Conservation (phyloP, 2,329 filamentous ascomycete genomes). For the Coleophoma eucalyptorum region DNA sequence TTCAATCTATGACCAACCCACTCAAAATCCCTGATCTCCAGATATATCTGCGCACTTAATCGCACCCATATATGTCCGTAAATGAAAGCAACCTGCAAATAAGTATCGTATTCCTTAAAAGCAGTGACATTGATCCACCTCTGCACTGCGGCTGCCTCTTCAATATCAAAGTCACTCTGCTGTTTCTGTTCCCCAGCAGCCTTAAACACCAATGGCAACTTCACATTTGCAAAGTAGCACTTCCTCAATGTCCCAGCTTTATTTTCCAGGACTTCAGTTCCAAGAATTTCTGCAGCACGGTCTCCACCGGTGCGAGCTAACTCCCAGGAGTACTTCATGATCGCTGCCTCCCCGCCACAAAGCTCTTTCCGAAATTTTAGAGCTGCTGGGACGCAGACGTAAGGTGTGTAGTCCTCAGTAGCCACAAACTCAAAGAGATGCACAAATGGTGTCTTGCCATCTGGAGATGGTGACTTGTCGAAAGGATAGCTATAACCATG, state of each 20-base stretch:
- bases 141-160: slow-evolving; percentile 54
- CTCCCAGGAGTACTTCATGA: slow-evolving; percentile 58
- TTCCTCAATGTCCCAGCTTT: slow-evolving; percentile 51
- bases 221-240: slow-evolving; percentile 71
- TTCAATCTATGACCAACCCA: slow-evolving; percentile 47
- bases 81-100: slow-evolving; percentile 55
- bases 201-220: slow-evolving; percentile 54
- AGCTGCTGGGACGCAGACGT: slow-evolving; percentile 68
- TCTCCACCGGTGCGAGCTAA: slow-evolving; percentile 63
- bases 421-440: slow-evolving; percentile 73
- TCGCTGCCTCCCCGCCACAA: slow-evolving; percentile 68
- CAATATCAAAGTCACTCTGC: slow-evolving; percentile 22
- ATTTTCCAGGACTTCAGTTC: slow-evolving; percentile 70
- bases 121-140: slow-evolving; percentile 34
- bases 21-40: slow-evolving; percentile 74
- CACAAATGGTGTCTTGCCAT: slow-evolving; percentile 51
- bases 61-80: slow-evolving; percentile 61
- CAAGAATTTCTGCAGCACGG: slow-evolving; percentile 56
- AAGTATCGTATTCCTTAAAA: slow-evolving; percentile 61
- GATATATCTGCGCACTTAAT: slow-evolving; percentile 77
- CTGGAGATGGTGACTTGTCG: slow-evolving; percentile 30
- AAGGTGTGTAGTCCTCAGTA: slow-evolving; percentile 70
- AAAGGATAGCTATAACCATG: slow-evolving; percentile 58
- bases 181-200: slow-evolving; percentile 3
- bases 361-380: slow-evolving; percentile 66